Conservation (phyloP, 1,139 yeast species). For the Blastobotrys serpentis region DNA sequence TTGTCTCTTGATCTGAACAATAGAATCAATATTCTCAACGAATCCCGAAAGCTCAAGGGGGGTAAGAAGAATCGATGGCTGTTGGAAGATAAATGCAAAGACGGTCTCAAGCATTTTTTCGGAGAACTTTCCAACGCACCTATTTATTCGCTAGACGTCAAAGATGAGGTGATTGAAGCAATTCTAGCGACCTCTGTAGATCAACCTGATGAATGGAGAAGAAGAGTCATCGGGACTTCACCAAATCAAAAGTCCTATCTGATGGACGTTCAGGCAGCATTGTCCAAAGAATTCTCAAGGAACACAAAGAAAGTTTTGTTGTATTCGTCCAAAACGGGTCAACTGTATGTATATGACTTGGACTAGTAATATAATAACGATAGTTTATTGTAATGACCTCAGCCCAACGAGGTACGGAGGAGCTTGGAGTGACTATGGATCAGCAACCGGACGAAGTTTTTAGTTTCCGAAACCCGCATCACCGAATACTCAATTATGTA, state of each 20-base stretch:
- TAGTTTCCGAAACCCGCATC: too few species aligned
- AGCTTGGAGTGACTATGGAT: too few species aligned
- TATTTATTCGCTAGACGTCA: slow-evolving; percentile 67
- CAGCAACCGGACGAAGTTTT: too few species aligned
- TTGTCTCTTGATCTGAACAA: slow-evolving; percentile 6
- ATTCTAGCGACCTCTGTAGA: slow-evolving; percentile 71
- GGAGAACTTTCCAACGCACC: slow-evolving; percentile 58
- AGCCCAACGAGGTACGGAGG: too few species aligned
- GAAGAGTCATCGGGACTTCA: slow-evolving; percentile 76
- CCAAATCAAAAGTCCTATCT: slow-evolving; percentile 77
- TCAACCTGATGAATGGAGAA: slow-evolving; percentile 81
- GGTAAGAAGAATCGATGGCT: slow-evolving; percentile 82
- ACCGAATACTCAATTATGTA: too few species aligned
- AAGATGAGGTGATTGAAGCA: slow-evolving; percentile 83
- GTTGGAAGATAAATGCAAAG: slow-evolving; percentile 67
- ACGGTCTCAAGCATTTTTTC: slow-evolving; percentile 56
- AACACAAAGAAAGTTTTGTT: slow-evolving; percentile 74
- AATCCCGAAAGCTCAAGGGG: slow-evolving; percentile 59
- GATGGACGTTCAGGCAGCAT: slow-evolving; percentile 63
- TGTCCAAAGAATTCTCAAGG: slow-evolving; percentile 68
- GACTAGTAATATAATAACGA: neutral
- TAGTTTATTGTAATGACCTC: neutral
- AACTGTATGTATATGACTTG: slow-evolving; percentile 61
- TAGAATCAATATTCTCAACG: slow-evolving; percentile 39
- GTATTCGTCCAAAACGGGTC: slow-evolving; percentile 70